Evolutionary conservation across 805 yeast genomes (phyloP).

Genomic region (Ogataea minuta): DNA sequence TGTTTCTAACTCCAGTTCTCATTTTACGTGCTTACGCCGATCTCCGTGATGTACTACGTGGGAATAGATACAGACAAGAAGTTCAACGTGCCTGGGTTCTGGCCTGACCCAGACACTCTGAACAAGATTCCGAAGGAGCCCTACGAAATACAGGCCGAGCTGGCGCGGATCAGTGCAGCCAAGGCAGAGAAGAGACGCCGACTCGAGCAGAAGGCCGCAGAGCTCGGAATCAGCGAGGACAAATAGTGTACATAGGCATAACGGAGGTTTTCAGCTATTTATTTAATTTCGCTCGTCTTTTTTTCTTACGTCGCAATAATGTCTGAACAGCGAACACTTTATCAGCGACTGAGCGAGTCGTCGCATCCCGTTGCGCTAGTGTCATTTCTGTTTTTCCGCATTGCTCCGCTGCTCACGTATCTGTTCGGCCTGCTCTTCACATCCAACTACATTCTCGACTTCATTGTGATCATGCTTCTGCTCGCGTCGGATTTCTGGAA

Average conservation of each 20-base stretch:
- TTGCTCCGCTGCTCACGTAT: constrained; percentile 63
- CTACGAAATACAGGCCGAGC: constrained; percentile 85
- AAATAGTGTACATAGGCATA: constrained; percentile 36
- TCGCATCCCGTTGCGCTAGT: constrained; percentile 81
- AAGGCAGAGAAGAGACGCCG: constrained; percentile 69
- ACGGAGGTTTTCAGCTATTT: constrained; percentile 4
- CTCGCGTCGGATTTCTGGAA: constrained; percentile 93
- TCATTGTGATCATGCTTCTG: constrained; percentile 72
- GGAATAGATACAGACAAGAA: constrained; percentile 88
- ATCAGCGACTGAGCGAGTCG: constrained; percentile 57
- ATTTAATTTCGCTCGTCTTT: not conserved
- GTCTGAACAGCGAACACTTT: constrained; percentile 33
- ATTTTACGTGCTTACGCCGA: constrained; percentile 81
- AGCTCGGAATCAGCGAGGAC: constrained; percentile 60
- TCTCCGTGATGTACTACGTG: constrained; percentile 88
- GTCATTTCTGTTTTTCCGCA: constrained; percentile 59
- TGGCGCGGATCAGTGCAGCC: constrained; percentile 81
- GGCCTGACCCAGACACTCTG: constrained; percentile 94
- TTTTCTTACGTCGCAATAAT: constrained; percentile 7
- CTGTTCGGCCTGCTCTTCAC: constrained; percentile 71
- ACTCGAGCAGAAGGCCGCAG: constrained; percentile 68
- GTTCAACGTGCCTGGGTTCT: constrained; percentile 88
- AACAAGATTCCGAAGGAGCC: constrained; percentile 92
- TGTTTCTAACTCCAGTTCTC: constrained; percentile 58
- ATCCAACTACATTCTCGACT: constrained; percentile 65